phyloP scores from a whole-genome alignment of 73 alveolate species.

The Symbiodinium natans region DNA sequence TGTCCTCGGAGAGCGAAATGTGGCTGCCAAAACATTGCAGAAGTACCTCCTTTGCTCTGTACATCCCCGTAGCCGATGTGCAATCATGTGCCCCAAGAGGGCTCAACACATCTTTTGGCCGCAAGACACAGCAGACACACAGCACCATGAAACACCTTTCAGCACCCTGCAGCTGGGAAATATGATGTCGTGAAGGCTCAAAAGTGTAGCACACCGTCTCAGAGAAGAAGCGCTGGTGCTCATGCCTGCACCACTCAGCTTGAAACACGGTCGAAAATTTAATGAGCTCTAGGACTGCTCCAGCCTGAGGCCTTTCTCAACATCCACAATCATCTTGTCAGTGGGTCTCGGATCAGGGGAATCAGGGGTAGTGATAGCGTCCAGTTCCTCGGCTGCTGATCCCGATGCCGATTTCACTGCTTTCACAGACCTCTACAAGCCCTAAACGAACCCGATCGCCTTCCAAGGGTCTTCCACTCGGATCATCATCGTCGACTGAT shows the following conservation, averaged over 20 bases:
- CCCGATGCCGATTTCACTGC: background rate
- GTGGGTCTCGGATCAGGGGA: background rate
- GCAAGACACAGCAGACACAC: too few relatives aligned
- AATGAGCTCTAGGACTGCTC: background rate
- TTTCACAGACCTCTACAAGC: background rate
- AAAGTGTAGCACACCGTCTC: slow-evolving; percentile 86
- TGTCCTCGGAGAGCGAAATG: background rate
- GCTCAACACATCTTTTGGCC: too few relatives aligned
- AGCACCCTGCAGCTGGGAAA: too few relatives aligned
- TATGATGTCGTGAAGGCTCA: too few relatives aligned
- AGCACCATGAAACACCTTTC: too few relatives aligned
- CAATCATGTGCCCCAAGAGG: too few relatives aligned
- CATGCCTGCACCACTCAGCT: background rate
- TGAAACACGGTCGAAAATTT: background rate
- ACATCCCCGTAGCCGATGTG: too few relatives aligned
- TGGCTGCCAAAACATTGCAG: too few relatives aligned
- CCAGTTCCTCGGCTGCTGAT: background rate
- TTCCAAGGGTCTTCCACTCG: slow-evolving; percentile 14
- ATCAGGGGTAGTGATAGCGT: background rate
- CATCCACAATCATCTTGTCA: slow-evolving; percentile 38
- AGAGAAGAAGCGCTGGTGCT: slow-evolving; percentile 83
- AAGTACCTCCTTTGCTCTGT: too few relatives aligned
- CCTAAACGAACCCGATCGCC: too few relatives aligned
- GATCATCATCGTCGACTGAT: slow-evolving; percentile 66
- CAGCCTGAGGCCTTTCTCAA: slow-evolving; percentile 10